Conservation (phyloP, 2,329 filamentous ascomycete species). For the Drechslerella dactyloides region DNA sequence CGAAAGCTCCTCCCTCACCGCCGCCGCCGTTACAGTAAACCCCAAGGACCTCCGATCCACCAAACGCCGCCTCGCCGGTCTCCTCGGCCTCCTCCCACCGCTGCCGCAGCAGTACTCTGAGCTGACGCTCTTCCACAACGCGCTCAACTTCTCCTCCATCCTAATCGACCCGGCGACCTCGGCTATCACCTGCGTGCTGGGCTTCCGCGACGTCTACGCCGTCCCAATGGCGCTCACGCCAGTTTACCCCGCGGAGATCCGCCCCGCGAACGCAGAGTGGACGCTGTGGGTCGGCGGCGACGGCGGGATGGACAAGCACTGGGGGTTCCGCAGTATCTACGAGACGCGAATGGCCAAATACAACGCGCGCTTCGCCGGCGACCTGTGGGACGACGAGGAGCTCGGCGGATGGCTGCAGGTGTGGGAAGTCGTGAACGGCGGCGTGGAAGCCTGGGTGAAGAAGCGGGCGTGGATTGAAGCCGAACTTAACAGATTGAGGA, state of each 20-base stretch:
- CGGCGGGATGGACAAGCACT: conserved; percentile 31
- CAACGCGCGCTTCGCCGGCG: conserved; percentile 40
- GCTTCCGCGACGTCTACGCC: conserved; percentile 37
- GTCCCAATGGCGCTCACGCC: conserved; percentile 38
- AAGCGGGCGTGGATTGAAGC: conserved; percentile 38
- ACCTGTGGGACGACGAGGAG: conserved; percentile 47
- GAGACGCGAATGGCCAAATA: conserved; percentile 50
- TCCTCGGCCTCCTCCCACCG: conserved; percentile 34
- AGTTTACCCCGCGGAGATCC: conserved; percentile 24
- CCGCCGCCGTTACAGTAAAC: not conserved
- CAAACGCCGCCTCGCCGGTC: conserved; percentile 40
- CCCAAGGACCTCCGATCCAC: conserved; percentile 38
- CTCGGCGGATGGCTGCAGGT: conserved; percentile 37
- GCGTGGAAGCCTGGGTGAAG: conserved; percentile 30
- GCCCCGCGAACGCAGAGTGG: conserved; percentile 41
- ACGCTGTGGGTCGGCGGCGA: conserved; percentile 32
- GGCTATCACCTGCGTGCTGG: conserved; percentile 34
- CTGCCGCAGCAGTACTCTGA: conserved; percentile 33
- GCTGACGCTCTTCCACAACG: conserved; percentile 39
- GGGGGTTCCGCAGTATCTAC: conserved; percentile 41
- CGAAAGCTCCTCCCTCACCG: conserved; percentile 20
- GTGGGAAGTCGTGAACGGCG: conserved; percentile 43
- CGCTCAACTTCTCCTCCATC: conserved; percentile 18
- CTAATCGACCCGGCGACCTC: conserved; percentile 35
- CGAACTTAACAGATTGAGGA: conserved; percentile 30